phyloP scores from a whole-genome alignment of 177 flowering plant species.

The Viscum album region DNA sequence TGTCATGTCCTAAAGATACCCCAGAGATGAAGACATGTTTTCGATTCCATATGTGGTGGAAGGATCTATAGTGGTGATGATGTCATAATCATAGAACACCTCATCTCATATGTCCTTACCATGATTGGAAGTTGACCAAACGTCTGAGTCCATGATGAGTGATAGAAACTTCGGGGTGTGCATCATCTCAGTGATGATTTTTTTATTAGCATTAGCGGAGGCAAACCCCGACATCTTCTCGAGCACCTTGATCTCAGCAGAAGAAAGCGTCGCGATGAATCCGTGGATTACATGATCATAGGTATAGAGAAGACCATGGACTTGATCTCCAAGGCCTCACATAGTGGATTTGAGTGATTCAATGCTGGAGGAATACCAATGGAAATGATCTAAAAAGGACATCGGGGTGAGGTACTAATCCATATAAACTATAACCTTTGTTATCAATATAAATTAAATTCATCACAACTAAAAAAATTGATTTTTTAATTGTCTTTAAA shows the following conservation, averaged over 20 bases:
- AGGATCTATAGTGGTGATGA: slow-evolving; percentile 63
- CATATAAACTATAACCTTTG: no score
- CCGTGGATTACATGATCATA: slow-evolving; percentile 55
- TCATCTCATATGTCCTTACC: slow-evolving; percentile 35
- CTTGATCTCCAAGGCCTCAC: no score
- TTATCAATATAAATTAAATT: no score
- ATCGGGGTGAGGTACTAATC: no score
- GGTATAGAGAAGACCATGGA: slow-evolving; percentile 55
- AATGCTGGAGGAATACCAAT: no score
- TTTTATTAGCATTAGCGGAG: slow-evolving; percentile 42
- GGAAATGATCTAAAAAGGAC: no score
- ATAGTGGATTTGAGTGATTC: no score
- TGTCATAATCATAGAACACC: slow-evolving; percentile 71
- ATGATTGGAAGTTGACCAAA: slow-evolving; percentile 23
- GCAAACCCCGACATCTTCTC: slow-evolving; percentile 35
- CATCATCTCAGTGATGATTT: slow-evolving; percentile 63
- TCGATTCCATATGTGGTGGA: slow-evolving; percentile 68
- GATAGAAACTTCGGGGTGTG: slow-evolving; percentile 68
- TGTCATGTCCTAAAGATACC: slow-evolving; percentile 68
- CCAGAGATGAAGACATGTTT: slow-evolving; percentile 68
- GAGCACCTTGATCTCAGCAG: slow-evolving; percentile 34
- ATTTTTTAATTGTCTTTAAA: no score
- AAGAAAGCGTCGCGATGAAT: slow-evolving; percentile 51
- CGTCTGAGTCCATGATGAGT: slow-evolving; percentile 22
- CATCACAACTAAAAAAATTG: no score